Conservation (phyloP, 2,329 filamentous ascomycete species). For the Phialocephala sp. region DNA sequence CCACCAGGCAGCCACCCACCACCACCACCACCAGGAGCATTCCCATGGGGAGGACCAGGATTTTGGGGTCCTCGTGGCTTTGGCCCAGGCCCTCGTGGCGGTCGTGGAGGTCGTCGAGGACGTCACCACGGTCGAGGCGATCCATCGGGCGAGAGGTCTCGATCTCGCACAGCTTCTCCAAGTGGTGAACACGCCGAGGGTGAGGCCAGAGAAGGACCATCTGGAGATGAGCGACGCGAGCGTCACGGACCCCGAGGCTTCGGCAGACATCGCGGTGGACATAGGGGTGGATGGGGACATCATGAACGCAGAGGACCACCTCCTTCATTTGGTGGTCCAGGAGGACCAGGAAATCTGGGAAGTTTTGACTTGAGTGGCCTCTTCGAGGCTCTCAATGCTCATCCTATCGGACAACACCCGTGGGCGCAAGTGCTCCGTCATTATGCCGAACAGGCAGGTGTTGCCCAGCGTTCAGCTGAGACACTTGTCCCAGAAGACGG, state of each 20-base stretch:
- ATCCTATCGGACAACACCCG: conserved; percentile 35
- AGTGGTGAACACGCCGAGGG: conserved; percentile 19
- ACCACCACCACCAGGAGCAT: conserved; percentile 29
- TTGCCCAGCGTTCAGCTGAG: conserved; percentile 35
- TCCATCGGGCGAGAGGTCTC: conserved; percentile 10
- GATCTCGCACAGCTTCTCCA: conserved; percentile 27
- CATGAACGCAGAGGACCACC: conserved; percentile 33
- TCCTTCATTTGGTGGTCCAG: conserved; percentile 33
- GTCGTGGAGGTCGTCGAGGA: conserved; percentile 22
- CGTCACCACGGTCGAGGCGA: conserved; percentile 30
- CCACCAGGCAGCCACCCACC: conserved; percentile 21
- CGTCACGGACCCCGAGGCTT: background rate
- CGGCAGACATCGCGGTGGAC: conserved; percentile 1
- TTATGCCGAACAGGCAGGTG: conserved; percentile 36
- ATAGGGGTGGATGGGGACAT: conserved; percentile 26
- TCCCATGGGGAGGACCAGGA: conserved; percentile 30
- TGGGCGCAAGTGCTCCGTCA: conserved; percentile 39
- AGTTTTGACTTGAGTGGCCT: conserved; percentile 40
- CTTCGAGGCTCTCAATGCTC: conserved; percentile 34
- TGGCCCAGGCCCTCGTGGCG: conserved; percentile 32
- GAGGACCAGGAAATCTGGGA: conserved; percentile 22
- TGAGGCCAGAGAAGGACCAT: conserved; percentile 21
- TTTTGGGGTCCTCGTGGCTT: conserved; percentile 26
- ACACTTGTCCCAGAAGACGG: conserved; percentile 35
- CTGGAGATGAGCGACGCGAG: conserved; percentile 5